These are phyloP conservation scores for Apiospora arundinis DNA, from an alignment of 2,329 filamentous ascomycete species.

Conservation along the genomic window DNA sequence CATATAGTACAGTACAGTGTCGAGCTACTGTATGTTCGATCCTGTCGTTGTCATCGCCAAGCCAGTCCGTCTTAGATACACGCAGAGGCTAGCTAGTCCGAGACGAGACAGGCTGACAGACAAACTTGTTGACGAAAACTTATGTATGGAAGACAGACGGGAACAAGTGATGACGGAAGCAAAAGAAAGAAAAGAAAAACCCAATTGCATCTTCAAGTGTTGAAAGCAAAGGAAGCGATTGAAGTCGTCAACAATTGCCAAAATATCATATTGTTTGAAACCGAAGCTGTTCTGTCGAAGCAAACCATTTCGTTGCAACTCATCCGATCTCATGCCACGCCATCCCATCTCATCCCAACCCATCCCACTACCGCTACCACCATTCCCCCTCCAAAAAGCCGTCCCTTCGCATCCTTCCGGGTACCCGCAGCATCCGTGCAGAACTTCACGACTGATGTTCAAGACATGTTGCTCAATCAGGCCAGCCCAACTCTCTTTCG, in stretches of 20 bases:
- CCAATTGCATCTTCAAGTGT: neutral
- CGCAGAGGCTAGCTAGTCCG: neutral
- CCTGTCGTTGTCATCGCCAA: conserved; percentile 1
- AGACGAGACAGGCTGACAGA: conserved; percentile 10
- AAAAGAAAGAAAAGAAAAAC: neutral
- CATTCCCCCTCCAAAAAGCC: neutral
- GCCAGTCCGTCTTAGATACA: conserved; percentile 7
- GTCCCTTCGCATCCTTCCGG: conserved; percentile 17
- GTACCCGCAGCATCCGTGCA: conserved; percentile 14
- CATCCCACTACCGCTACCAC: conserved; percentile 13
- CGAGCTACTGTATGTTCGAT: neutral
- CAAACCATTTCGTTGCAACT: conserved; percentile 7
- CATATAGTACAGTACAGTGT: conserved; percentile 1
- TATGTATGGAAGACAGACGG: neutral
- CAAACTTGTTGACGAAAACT: neutral
- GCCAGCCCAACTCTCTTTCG: neutral
- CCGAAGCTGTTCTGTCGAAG: neutral
- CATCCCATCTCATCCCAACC: conserved; percentile 16
- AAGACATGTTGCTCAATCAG: conserved; percentile 15
- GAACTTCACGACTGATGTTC: conserved; percentile 7
- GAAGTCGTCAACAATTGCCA: neutral
- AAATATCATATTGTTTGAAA: neutral
- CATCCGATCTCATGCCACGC: conserved; percentile 13
- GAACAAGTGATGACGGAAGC: neutral
- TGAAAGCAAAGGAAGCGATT: neutral